Evolutionary conservation across 2,329 filamentous ascomycete species (phyloP).

Genomic region (Fusarium verticillioides): DNA sequence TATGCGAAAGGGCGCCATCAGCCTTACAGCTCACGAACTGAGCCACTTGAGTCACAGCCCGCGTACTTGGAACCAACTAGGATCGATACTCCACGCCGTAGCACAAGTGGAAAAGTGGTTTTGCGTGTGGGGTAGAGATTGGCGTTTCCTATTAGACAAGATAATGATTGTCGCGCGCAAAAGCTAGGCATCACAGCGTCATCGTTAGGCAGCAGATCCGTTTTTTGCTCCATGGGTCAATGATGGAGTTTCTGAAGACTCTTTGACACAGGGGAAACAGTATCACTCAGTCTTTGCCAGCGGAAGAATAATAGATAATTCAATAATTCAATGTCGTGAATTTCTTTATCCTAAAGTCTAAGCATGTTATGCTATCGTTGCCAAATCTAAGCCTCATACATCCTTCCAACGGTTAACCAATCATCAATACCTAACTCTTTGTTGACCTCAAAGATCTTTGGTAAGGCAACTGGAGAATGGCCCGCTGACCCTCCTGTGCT

Average conservation of each 20-base stretch:
- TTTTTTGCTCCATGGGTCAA: background rate
- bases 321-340: background rate
- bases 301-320: no score
- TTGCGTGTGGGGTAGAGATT: constrained; percentile 14
- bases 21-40: constrained; percentile 13
- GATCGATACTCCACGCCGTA: background rate
- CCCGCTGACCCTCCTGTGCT: background rate
- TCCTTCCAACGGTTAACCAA: background rate
- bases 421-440: background rate
- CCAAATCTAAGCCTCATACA: background rate
- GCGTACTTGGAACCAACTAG: background rate
- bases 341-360: background rate
- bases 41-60: constrained; percentile 29
- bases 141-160: background rate
- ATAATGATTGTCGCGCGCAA: constrained; percentile 7
- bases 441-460: background rate
- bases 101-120: constrained; percentile 8
- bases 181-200: constrained; percentile 25
- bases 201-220: constrained; percentile 22
- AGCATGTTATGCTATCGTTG: background rate
- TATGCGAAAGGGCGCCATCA: constrained; percentile 5
- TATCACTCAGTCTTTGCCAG: background rate
- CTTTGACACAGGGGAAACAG: background rate
- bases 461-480: background rate
- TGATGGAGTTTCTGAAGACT: background rate